A percentile compares a stretch with the other conserved stretches of the same genome.
phyloP scores from a whole-genome alignment of 2,329 filamentous ascomycete species.

The Septoria petroselini region DNA sequence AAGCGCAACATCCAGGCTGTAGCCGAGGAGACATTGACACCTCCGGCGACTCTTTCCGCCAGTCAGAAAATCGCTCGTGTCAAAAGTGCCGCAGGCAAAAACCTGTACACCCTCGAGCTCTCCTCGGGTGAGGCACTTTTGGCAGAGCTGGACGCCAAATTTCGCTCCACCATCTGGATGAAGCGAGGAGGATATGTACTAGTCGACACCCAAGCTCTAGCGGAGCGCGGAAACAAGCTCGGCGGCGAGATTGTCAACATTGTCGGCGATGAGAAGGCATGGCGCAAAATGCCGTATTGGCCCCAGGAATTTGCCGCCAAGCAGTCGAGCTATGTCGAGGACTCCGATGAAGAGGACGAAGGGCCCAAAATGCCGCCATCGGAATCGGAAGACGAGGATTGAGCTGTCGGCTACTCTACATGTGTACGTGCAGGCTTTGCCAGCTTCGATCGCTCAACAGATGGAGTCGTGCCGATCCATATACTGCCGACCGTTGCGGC shows the following conservation, averaged over 20 bases:
- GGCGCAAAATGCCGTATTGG: conserved; percentile 90
- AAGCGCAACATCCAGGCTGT: conserved; percentile 76
- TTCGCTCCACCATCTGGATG: conserved; percentile 92
- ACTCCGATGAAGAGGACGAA: conserved; percentile 67
- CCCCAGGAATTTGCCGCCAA: conserved; percentile 49
- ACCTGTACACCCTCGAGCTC: conserved; percentile 75
- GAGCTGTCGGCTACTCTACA: conserved; percentile 18
- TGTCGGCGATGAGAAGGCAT: conserved; percentile 83
- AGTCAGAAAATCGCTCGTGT: conserved; percentile 69
- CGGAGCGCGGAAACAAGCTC: conserved; percentile 70
- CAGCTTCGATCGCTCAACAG: conserved; percentile 8
- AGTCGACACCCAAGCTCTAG: conserved; percentile 66
- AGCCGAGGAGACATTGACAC: conserved; percentile 65
- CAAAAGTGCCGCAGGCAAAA: conserved; percentile 81
- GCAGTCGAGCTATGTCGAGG: conserved; percentile 55
- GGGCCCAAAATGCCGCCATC: conserved; percentile 41
- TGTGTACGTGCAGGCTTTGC: conserved; percentile 11
- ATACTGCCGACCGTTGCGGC: conserved; percentile 62
- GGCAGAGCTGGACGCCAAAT: conserved; percentile 77
- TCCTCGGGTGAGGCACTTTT: conserved; percentile 64
- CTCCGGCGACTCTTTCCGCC: conserved; percentile 53
- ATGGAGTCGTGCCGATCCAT: conserved; percentile 44
- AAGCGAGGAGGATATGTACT: conserved; percentile 84
- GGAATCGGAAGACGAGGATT: conserved; percentile 30
- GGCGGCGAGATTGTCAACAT: conserved; percentile 89